phyloP scores from a whole-genome alignment of 2,329 filamentous ascomycete species.

The Aureobasidium subglaciale region DNA sequence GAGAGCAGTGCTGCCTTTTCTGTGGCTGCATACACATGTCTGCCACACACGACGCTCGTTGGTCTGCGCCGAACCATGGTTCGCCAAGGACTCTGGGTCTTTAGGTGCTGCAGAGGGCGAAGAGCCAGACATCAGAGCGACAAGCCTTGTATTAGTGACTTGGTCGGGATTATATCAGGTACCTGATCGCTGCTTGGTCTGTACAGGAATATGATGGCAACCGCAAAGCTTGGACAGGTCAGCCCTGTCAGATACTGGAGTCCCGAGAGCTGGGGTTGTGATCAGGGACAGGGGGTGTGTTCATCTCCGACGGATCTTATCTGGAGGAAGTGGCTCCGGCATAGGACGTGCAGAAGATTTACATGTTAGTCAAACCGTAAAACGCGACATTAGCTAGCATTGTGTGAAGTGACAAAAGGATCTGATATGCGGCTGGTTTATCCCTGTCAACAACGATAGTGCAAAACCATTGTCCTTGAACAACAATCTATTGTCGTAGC shows the following conservation, averaged over 20 bases:
- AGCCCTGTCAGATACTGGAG: constrained; percentile 1
- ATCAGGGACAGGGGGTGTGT: not conserved
- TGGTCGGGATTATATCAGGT: no score
- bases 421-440: no score
- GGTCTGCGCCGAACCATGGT: constrained; percentile 1
- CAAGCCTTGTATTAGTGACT: no score
- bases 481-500: not conserved
- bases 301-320: constrained; percentile 3
- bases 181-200: not conserved
- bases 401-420: rapidly evolving
- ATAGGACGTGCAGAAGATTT: not conserved
- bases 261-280: not conserved
- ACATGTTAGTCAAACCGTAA: not conserved
- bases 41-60: not conserved
- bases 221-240: not conserved
- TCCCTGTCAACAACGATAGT: no score
- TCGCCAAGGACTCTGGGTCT: not conserved
- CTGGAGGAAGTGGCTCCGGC: not conserved
- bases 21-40: not conserved
- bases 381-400: not conserved
- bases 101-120: not conserved
- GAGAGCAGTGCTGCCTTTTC: not conserved
- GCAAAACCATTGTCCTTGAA: no score
- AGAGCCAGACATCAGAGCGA: no score
- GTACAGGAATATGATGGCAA: not conserved